Percentiles rank a stretch among this genome's conserved stretches.
These are phyloP conservation scores for Xenosphaeropsis pyriputrescens DNA, from an alignment of 2,329 filamentous ascomycete genomes.

Conservation along the genomic window DNA sequence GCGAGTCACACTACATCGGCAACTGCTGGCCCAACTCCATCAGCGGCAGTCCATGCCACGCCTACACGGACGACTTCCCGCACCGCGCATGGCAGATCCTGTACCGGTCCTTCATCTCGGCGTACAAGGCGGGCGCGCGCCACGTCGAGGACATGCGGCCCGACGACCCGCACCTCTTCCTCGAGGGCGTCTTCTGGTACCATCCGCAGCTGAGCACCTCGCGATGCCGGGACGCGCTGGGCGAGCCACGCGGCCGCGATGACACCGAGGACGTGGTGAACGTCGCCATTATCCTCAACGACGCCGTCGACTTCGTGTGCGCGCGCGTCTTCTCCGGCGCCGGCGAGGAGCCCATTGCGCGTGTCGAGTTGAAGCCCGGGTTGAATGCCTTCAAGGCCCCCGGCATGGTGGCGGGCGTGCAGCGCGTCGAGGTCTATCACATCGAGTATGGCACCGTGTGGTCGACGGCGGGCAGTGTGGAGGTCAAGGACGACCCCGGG, in stretches of 20 bases:
- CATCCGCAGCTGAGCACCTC: slow-evolving; percentile 4
- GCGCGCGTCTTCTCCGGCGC: not conserved
- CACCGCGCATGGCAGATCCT: slow-evolving; percentile 21
- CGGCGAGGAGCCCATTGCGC: not conserved
- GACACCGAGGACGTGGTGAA: not conserved
- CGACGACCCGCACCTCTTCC: slow-evolving; percentile 9
- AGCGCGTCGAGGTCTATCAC: not conserved
- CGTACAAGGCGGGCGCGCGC: slow-evolving; percentile 19
- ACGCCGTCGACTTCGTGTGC: not conserved
- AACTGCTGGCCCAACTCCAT: slow-evolving; percentile 21
- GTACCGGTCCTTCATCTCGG: slow-evolving; percentile 18
- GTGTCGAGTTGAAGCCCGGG: not conserved
- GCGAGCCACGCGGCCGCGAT: not conserved
- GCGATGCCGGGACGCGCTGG: not conserved
- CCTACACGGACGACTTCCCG: slow-evolving; percentile 17
- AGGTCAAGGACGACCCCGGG: too few species aligned
- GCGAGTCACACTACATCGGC: slow-evolving; percentile 24
- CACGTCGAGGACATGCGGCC: slow-evolving; percentile 1
- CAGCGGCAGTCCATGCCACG: slow-evolving; percentile 10
- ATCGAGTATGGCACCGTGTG: too few species aligned
- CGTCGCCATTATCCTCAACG: not conserved
- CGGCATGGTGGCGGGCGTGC: not conserved
- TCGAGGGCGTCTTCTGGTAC: slow-evolving; percentile 18
- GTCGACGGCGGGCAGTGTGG: too few species aligned
- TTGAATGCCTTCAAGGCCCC: not conserved